Percentiles rank a stretch among this genome's conserved stretches.
phyloP scores from a whole-genome alignment of 164 flowering plant genomes.

The Taxillus chinensis region DNA sequence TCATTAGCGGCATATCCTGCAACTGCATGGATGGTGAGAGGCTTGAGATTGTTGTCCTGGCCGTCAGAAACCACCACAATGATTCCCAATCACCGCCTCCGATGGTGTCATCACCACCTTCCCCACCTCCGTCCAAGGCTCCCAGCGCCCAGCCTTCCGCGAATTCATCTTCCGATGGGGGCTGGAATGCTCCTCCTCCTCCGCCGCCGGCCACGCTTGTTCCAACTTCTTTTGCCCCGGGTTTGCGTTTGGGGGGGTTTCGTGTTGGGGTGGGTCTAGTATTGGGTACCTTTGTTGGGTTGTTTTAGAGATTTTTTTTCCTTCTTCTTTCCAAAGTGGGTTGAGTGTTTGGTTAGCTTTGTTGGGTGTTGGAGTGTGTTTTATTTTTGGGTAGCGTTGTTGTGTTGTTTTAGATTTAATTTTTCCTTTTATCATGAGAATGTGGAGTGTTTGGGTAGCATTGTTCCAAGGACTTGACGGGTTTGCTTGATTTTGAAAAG shows the following conservation, averaged over 20 bases:
- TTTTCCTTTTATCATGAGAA: too few species aligned
- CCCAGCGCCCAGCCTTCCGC: neutral
- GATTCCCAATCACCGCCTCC: neutral
- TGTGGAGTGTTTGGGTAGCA: too few species aligned
- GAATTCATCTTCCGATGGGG: neutral
- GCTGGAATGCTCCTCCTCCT: neutral
- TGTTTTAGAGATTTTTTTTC: neutral
- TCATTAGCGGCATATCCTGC: slow-evolving; percentile 32
- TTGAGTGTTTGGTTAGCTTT: too few species aligned
- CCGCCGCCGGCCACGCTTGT: neutral
- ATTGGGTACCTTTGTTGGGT: slow-evolving; percentile 9
- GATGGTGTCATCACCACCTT: neutral
- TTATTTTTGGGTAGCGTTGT: too few species aligned
- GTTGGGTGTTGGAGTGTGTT: too few species aligned
- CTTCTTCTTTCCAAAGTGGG: neutral
- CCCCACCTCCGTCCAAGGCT: neutral
- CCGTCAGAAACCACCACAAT: slow-evolving; percentile 11
- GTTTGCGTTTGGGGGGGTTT: neutral
- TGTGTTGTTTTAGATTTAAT: too few species aligned
- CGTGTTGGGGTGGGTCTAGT: slow-evolving; percentile 6
- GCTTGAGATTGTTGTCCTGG: slow-evolving; percentile 30
- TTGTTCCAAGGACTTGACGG: too few species aligned
- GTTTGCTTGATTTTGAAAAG: too few species aligned
- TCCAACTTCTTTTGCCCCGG: neutral
- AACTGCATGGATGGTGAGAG: slow-evolving; percentile 37